These are phyloP conservation scores for Termitomyces heimii DNA, from an alignment of 768 basidiomycete species.

Conservation along the genomic window DNA sequence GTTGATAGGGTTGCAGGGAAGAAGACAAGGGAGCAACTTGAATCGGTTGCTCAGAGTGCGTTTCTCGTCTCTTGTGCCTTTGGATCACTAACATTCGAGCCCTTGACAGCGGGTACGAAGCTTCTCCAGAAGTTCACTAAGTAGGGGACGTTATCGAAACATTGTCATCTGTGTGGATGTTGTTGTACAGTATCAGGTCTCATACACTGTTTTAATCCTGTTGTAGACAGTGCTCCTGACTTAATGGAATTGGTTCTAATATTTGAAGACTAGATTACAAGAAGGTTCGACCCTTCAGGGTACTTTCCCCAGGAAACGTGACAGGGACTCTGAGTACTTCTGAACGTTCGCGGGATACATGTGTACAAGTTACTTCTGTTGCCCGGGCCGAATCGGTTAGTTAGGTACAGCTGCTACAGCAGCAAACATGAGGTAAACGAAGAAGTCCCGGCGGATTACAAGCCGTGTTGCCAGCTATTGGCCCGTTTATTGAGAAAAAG, in stretches of 20 bases:
- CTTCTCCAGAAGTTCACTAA: slow-evolving; percentile 25
- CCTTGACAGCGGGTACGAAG: slow-evolving; percentile 27
- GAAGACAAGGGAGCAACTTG: slow-evolving; percentile 42
- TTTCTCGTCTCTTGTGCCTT: slow-evolving; percentile 12
- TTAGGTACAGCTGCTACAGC: not conserved
- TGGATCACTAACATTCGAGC: slow-evolving; percentile 10
- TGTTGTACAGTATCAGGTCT: not conserved
- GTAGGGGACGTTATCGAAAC: not conserved
- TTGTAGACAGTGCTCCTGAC: not conserved
- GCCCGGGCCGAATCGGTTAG: not conserved
- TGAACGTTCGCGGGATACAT: slow-evolving; percentile 14
- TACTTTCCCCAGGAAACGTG: not conserved
- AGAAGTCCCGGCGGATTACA: not conserved
- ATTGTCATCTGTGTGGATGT: not conserved
- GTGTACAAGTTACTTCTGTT: not conserved
- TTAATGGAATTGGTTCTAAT: not conserved
- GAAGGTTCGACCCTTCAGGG: slow-evolving; percentile 1
- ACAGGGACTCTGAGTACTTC: not conserved
- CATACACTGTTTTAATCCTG: not conserved
- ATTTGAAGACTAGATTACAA: not conserved
- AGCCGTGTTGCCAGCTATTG: not conserved
- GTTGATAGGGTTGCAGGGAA: slow-evolving; percentile 54
- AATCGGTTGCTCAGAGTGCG: slow-evolving; percentile 51
- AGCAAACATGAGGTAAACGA: slow-evolving; percentile 27
- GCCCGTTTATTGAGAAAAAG: not conserved